These are phyloP conservation scores for Rhizophagus clarus DNA, from an alignment of 192 early-diverging fungal genomes.

Conservation along the genomic window DNA sequence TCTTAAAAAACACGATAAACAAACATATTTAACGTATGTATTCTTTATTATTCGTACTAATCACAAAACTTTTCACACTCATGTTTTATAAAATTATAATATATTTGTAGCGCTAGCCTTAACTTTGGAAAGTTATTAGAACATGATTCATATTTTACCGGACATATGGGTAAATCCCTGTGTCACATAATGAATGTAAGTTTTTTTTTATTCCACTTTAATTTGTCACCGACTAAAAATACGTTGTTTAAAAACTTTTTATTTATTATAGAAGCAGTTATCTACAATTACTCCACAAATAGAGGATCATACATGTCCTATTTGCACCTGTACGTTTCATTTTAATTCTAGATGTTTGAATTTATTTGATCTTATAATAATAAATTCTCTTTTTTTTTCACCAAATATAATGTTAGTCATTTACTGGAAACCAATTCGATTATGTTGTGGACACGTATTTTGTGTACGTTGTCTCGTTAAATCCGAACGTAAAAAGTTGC, in stretches of 20 bases:
- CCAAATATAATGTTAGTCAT: constrained; percentile 45
- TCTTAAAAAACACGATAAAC: constrained; percentile 90
- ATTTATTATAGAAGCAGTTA: constrained; percentile 57
- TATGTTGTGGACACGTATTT: constrained; percentile 75
- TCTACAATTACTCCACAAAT: constrained; percentile 77
- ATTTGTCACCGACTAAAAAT: background rate
- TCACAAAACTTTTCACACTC: background rate
- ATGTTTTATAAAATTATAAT: background rate
- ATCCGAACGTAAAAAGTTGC: constrained; percentile 62
- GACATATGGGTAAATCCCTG: background rate
- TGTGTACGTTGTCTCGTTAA: constrained; percentile 82
- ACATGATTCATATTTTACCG: background rate
- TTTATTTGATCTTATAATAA: background rate
- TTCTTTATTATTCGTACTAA: background rate
- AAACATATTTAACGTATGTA: constrained; percentile 63
- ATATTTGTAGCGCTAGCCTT: background rate
- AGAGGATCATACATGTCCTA: constrained; percentile 80
- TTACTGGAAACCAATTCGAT: constrained; percentile 76
- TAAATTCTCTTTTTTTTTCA: background rate
- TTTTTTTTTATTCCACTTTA: background rate
- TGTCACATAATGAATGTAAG: background rate
- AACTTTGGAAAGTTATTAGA: background rate
- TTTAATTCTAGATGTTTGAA: background rate
- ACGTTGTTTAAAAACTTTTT: background rate
- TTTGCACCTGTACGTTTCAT: constrained; percentile 62